Conservation (phyloP, 2,329 filamentous ascomycete genomes). For the Pestalotiopsis sp. region DNA sequence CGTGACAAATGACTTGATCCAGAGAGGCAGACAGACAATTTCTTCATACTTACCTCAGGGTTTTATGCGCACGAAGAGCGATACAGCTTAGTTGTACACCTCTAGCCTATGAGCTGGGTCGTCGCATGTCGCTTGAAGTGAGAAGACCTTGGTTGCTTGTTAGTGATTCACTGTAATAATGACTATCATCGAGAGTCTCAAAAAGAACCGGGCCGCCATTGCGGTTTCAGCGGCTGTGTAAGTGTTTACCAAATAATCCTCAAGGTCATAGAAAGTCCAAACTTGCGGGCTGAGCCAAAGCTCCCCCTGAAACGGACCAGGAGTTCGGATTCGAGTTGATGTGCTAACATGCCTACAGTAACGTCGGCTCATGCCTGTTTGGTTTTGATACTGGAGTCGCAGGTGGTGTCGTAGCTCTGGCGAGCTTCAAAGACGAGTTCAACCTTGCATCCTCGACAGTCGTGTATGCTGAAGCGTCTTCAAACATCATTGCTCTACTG, state of each 20-base stretch:
- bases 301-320: too few relatives aligned
- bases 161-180: background rate
- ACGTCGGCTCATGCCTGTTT: background rate
- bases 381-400: constrained; percentile 5
- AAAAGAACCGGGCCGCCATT: constrained; percentile 2
- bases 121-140: background rate
- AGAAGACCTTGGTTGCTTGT: background rate
- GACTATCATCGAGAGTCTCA: background rate
- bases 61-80: background rate
- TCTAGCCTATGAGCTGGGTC: background rate
- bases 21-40: background rate
- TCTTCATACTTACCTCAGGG: background rate
- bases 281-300: background rate
- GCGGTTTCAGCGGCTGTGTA: constrained; percentile 7
- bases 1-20: background rate
- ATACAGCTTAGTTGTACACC: background rate
- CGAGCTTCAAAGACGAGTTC: constrained; percentile 1
- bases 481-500: constrained; percentile 5
- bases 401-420: background rate
- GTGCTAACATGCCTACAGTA: background rate
- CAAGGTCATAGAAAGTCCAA: too few relatives aligned
- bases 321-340: background rate
- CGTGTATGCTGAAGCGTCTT: background rate
- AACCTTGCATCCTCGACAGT: background rate
- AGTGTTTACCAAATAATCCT: too few relatives aligned